Evolutionary conservation across 352 stramenopile species (phyloP), one percentile per base, ranked within the genome.

Genomic region (Pythium aristosporum): DNA sequence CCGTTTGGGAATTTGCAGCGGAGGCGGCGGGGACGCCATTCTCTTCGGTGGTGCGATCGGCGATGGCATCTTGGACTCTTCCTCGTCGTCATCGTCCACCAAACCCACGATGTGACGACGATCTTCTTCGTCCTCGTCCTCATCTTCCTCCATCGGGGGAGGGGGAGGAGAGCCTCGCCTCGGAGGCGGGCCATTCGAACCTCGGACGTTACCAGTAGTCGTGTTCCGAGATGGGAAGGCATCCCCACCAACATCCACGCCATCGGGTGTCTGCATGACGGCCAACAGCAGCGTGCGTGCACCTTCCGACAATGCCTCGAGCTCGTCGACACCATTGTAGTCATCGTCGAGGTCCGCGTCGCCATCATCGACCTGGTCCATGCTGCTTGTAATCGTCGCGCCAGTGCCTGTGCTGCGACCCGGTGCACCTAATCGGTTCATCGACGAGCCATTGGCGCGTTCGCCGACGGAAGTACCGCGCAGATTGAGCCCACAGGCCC

Each of bases 181-280:
- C 16, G 55, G 42, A 8, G 55, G 39, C 3, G 50, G 25, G 2
- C 30, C 65, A 32, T 86, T 72, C 51, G 53, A 51, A 18, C 28
- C 34, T 62, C 52, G 48, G 18, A 6, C 39, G 5, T 18, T 20
- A n/a, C 39, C 39, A 46, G 52, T 32, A n/a, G 43, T 48, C 46
- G 61, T 76, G 37, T 56, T 64, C 62, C 76, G 75, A 44, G 69
- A 72, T 34, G 79, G 72, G 43, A 81, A 91, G n/a, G 74, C 79
- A 11, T 91, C 81, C n/a, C 73, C 79, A 32, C 79, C 79, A 58
- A 94, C 70, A 42, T 96, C 85, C 42, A 94, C 71, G 21, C 85
- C 84, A 28, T 94, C 85, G 5, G 87, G 87, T 2, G 85, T 96
- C 57, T 94, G 85, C 87, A 96, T 96, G 6, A 96, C 85, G 34